These are phyloP conservation scores for Fusarium verticillioides DNA, from an alignment of 2,329 filamentous ascomycete genomes.

Conservation along the genomic window DNA sequence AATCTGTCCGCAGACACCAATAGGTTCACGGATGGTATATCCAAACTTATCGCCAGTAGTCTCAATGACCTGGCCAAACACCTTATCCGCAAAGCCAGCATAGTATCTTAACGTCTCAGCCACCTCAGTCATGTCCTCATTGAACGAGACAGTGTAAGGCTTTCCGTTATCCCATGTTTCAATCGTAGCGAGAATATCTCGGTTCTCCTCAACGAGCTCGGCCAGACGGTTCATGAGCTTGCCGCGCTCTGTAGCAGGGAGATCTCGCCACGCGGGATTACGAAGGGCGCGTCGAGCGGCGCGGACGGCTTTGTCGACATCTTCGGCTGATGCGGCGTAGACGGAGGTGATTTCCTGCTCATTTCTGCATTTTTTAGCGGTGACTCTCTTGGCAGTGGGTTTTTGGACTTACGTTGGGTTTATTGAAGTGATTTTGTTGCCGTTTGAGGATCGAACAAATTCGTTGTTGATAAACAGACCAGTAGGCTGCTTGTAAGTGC, in stretches of 20 bases:
- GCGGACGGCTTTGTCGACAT: constrained; percentile 49
- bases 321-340: constrained; percentile 45
- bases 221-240: constrained; percentile 77
- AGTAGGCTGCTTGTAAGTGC: constrained; percentile 72
- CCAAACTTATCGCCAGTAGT: constrained; percentile 75
- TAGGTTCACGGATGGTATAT: constrained; percentile 78
- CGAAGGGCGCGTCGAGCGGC: constrained; percentile 75
- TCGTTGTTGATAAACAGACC: constrained; percentile 84
- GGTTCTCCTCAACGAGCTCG: constrained; percentile 74
- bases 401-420: constrained; percentile 56
- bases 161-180: constrained; percentile 87
- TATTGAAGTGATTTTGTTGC: constrained; percentile 66
- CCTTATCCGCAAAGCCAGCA: constrained; percentile 82
- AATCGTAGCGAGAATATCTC: constrained; percentile 57
- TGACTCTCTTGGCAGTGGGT: neutral
- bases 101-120: constrained; percentile 73
- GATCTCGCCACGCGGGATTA: constrained; percentile 74
- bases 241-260: constrained; percentile 74
- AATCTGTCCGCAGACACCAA: constrained; percentile 81
- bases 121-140: constrained; percentile 69
- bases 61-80: constrained; percentile 80
- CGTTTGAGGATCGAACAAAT: constrained; percentile 61
- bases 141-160: constrained; percentile 72
- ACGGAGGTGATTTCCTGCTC: constrained; percentile 49
- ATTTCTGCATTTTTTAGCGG: constrained; percentile 34